Percentiles rank a stretch among this genome's conserved stretches.
These are phyloP conservation scores for Periconia sp. DNA, from an alignment of 2,329 filamentous ascomycete genomes.

Conservation along the genomic window DNA sequence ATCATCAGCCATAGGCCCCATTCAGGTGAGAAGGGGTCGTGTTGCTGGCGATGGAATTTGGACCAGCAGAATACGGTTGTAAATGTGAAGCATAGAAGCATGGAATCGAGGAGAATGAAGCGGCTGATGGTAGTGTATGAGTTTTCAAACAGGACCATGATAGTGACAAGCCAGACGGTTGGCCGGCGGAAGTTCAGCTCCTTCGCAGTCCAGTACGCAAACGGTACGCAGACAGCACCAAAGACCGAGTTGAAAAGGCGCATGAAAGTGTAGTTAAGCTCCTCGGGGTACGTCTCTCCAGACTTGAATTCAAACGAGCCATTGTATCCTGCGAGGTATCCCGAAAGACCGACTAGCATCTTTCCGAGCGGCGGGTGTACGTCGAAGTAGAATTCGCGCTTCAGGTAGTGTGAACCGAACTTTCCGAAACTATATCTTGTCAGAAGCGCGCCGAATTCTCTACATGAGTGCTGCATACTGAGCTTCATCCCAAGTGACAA, in stretches of 20 bases:
- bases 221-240: slow-evolving; percentile 86
- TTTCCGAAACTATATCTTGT: slow-evolving; percentile 76
- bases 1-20: slow-evolving; percentile 96
- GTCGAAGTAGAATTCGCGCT: slow-evolving; percentile 99
- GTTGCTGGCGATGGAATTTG: slow-evolving; percentile 89
- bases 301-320: slow-evolving; percentile 99
- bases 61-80: slow-evolving; percentile 97
- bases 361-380: slow-evolving; percentile 96
- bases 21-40: slow-evolving; percentile 83
- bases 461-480: slow-evolving; percentile 60
- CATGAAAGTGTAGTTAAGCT: slow-evolving; percentile 98
- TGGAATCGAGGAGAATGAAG: slow-evolving; percentile 97
- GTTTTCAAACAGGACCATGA: slow-evolving; percentile 99
- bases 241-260: slow-evolving; percentile 96
- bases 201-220: slow-evolving; percentile 94
- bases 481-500: slow-evolving; percentile 79
- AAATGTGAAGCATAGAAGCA: slow-evolving; percentile 98
- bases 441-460: slow-evolving; percentile 17
- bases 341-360: slow-evolving; percentile 96
- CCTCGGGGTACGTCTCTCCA: slow-evolving; percentile 90
- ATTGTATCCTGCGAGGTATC: slow-evolving; percentile 96
- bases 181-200: slow-evolving; percentile 86
- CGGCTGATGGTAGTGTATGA: slow-evolving; percentile 98
- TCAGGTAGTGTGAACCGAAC: slow-evolving; percentile 98
- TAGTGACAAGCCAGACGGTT: slow-evolving; percentile 90